Conservation (phyloP, 2,329 filamentous ascomycete genomes). For the Cercospora zeina region DNA sequence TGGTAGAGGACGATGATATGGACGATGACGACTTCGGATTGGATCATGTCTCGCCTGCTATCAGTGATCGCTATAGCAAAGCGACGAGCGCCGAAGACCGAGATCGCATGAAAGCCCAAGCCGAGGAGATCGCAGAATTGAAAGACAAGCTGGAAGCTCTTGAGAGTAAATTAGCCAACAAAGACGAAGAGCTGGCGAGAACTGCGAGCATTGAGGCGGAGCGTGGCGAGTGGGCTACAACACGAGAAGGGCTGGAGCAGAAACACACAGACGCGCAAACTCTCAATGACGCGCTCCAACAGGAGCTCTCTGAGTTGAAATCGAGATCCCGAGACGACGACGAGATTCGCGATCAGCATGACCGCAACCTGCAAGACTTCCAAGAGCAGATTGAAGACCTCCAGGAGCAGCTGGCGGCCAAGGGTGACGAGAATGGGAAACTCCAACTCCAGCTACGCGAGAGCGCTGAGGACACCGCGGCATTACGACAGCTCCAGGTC, state of each 20-base stretch:
- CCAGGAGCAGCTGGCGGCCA: slow-evolving; percentile 45
- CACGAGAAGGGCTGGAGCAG: slow-evolving; percentile 67
- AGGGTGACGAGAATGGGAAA: slow-evolving; percentile 53
- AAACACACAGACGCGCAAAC: slow-evolving; percentile 52
- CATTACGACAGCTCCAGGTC: slow-evolving; percentile 35
- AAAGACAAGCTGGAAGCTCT: slow-evolving; percentile 71
- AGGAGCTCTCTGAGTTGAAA: slow-evolving; percentile 73
- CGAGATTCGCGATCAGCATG: slow-evolving; percentile 31
- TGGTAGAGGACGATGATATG: slow-evolving; percentile 84
- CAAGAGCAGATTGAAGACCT: slow-evolving; percentile 29
- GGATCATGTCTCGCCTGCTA: slow-evolving; percentile 29
- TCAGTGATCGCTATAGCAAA: slow-evolving; percentile 24
- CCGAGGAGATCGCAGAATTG: slow-evolving; percentile 72
- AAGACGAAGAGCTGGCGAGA: slow-evolving; percentile 56
- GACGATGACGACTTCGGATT: slow-evolving; percentile 43
- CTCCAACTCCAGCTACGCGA: slow-evolving; percentile 44
- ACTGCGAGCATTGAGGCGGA: slow-evolving; percentile 22
- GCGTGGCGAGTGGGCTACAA: slow-evolving; percentile 35
- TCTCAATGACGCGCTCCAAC: slow-evolving; percentile 75
- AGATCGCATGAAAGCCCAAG: slow-evolving; percentile 74
- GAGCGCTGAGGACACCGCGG: slow-evolving; percentile 44
- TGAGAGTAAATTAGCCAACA: slow-evolving; percentile 67
- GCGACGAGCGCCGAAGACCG: slow-evolving; percentile 56
- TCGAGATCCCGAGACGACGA: slow-evolving; percentile 40
- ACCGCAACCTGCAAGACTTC: slow-evolving; percentile 30